Evolutionary conservation across 192 early-diverging fungal genomes (phyloP), one percentile per base, ranked within the genome.

Genomic region (Pilaira anomala): DNA sequence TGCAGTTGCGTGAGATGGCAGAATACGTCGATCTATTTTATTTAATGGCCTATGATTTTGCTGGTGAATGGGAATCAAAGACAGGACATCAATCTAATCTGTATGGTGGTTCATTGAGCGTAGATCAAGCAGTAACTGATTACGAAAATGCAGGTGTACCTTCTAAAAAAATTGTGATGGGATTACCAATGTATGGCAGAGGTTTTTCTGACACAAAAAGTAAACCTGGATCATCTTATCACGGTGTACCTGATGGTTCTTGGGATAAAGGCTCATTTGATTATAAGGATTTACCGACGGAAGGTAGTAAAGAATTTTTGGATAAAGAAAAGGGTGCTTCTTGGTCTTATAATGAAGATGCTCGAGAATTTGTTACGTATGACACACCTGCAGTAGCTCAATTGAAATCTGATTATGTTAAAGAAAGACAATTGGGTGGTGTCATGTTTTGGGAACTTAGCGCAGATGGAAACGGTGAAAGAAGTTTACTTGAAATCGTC

Each of bases 221-320:
- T 54, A 85, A 87, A 1, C 70, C 89, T 2, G 85, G 85, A 1
- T 68, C 78, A 18, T 53, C 78, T 29, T 93, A 86, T 51, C 62
- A 69, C 6, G 94, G 95, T 12, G 76, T 88, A n/a, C 85, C 88
- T 7, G 71, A 83, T 44, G 91, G 92, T 26, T 86, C 86, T 3
- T 95, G 93, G 93, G 97, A 98, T 71, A 72, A 87, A 45, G 97
- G 97, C 2, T 83, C 92, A 28, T 90, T 87, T 70, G 97, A 98
- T 69, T 98, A 92, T 76, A 95, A 94, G 75, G 66, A 77, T 11
- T 72, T 98, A 62, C 89, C 88, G 12, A 57, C 68, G 3, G 74
- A 82, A 11, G 83, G 83, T 18, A 86, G 88, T 24, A 63, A 68
- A 3, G 84, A 90, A 30, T 82, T 88, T 59, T 92, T 89, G 86